Evolutionary conservation across 2,329 filamentous ascomycete genomes (phyloP).

Genomic region (Aspergillus ochraceoroseus): DNA sequence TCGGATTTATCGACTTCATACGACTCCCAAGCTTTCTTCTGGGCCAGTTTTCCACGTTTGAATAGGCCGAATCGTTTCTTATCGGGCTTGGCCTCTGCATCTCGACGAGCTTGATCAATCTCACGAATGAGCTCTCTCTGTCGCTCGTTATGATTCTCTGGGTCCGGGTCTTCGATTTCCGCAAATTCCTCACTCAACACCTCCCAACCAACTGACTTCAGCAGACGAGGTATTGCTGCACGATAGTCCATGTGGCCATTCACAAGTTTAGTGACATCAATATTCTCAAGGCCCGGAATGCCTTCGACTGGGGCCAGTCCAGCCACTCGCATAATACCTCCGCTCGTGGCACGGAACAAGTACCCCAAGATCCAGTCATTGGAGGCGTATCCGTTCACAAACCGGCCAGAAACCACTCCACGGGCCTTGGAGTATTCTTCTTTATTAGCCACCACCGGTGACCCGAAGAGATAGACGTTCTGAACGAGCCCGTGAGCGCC

Average conservation of each 20-base stretch:
- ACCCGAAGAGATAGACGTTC: slow-evolving; percentile 92
- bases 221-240: slow-evolving; percentile 78
- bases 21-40: slow-evolving; percentile 90
- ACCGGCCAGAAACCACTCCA: slow-evolving; percentile 83
- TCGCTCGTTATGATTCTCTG: slow-evolving; percentile 79
- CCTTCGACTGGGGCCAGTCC: slow-evolving; percentile 72
- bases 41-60: slow-evolving; percentile 64
- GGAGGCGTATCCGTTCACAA: slow-evolving; percentile 87
- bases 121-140: slow-evolving; percentile 93
- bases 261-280: slow-evolving; percentile 79
- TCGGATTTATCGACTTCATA: slow-evolving; percentile 63
- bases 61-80: slow-evolving; percentile 72
- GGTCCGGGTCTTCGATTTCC: slow-evolving; percentile 96
- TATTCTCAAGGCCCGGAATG: slow-evolving; percentile 79
- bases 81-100: slow-evolving; percentile 74
- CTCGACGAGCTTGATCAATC: slow-evolving; percentile 87
- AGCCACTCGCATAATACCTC: slow-evolving; percentile 82
- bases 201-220: slow-evolving; percentile 83
- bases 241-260: slow-evolving; percentile 96
- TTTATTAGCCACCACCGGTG: slow-evolving; percentile 82
- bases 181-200: slow-evolving; percentile 91
- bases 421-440: slow-evolving; percentile 80
- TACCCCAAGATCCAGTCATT: slow-evolving; percentile 98
- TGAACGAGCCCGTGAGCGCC: slow-evolving; percentile 84
- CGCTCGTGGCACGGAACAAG: slow-evolving; percentile 87